Percentiles rank a stretch among this genome's conserved stretches.
Conservation (phyloP, 2,329 filamentous ascomycete species). For the Mycocentrospora acerina region DNA sequence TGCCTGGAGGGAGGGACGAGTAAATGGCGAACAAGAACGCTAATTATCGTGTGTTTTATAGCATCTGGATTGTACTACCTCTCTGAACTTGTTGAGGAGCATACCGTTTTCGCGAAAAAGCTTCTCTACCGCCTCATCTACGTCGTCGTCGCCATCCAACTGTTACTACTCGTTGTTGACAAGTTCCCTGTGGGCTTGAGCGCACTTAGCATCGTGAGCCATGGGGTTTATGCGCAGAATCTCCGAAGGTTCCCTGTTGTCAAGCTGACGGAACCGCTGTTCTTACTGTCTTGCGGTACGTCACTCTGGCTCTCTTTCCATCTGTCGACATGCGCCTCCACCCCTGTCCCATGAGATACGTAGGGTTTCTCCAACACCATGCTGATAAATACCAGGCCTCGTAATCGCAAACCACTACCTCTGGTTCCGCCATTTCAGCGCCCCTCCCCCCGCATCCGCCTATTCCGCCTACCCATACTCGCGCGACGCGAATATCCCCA, state of each 20-base stretch:
- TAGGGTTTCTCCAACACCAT: neutral
- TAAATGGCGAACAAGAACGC: too few relatives aligned
- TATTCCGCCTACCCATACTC: conserved; percentile 60
- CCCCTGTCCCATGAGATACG: neutral
- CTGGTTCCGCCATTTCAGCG: conserved; percentile 93
- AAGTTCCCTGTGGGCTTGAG: conserved; percentile 78
- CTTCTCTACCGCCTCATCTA: conserved; percentile 87
- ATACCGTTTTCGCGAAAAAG: conserved; percentile 88
- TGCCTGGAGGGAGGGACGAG: too few relatives aligned
- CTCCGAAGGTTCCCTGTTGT: conserved; percentile 76
- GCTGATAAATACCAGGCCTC: conserved; percentile 56
- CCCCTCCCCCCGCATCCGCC: conserved; percentile 52
- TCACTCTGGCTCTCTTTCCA: conserved; percentile 4
- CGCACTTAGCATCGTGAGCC: conserved; percentile 73
- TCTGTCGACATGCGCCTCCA: neutral
- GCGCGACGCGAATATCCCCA: conserved; percentile 68
- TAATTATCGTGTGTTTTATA: conserved; percentile 34
- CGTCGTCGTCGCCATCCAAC: conserved; percentile 71
- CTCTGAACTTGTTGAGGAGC: conserved; percentile 95
- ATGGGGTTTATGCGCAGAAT: conserved; percentile 86
- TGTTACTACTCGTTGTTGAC: conserved; percentile 76
- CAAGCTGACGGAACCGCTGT: conserved; percentile 82
- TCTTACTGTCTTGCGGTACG: conserved; percentile 78
- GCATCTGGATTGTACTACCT: conserved; percentile 98
- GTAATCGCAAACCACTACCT: conserved; percentile 90